Evolutionary conservation across 2,329 filamentous ascomycete genomes (phyloP), one percentile per base, ranked within the genome.

Genomic region (Botrytis elliptica): DNA sequence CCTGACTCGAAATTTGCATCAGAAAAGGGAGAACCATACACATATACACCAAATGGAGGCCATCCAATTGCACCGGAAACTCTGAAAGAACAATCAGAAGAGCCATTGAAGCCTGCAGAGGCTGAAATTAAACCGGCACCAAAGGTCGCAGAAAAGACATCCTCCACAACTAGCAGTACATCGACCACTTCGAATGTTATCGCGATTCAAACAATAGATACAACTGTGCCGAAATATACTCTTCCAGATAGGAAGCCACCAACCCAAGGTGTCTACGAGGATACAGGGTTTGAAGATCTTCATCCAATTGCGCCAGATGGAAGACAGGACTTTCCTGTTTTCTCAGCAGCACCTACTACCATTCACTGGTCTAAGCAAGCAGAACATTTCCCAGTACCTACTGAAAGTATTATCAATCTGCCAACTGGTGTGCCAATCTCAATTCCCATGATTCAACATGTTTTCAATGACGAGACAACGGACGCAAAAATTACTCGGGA

Each of bases 311-410:
- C 72, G n/a, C 79, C 78, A 55, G 77, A 78, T 68, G 79, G 79
- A 40, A 78, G 78, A 74, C 77, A 79, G 69, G 79, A 80, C 38
- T 42, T 74, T 1, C 74, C 74, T 33, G 44, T 55, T 8, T 76
- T 76, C 29, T 65, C 75, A 20, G 70, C 76, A 52, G 72, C 67
- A 6, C 73, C 76, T 12, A 76, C 77, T 18, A 75, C 76, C 77
- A 83, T 90, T 44, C 91, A 94, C 79, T 98, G 95, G 95, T 84
- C 84, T 73, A 93, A 91, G 81, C 86, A 89, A 75, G 84, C 86
- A 4, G 94, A 97, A 81, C 87, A 92, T 80, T 98, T 93, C 83
- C 95, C 96, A 0, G 83, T 98, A 3, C 85, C 90, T 12, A 83
- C 87, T 4, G 88, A 90, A 74, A 91, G 92, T 29, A 85, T 97